Percentiles rank a stretch among this genome's conserved stretches.
Evolutionary conservation across 1,284 basidiomycete genomes (phyloP).

Genomic region (Boletus austroedulis): DNA sequence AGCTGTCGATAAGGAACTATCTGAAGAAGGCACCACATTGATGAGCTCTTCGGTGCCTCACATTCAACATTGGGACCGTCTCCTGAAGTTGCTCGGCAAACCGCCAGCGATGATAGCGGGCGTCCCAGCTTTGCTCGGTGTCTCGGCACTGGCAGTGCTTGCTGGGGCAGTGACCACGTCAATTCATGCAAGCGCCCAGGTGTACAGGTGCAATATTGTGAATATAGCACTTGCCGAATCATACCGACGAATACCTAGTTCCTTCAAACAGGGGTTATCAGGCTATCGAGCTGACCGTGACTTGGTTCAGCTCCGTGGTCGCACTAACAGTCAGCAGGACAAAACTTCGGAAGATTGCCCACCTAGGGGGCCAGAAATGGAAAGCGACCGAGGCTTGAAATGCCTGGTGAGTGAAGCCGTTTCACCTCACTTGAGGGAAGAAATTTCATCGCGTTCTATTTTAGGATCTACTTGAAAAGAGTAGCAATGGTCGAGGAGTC

Average conservation of each 20-base stretch:
- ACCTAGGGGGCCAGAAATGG: not conserved
- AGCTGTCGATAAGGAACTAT: constrained; percentile 21
- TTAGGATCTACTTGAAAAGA: not conserved
- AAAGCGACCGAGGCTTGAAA: not conserved
- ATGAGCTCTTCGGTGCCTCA: constrained; percentile 17
- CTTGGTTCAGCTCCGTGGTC: not conserved
- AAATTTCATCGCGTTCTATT: not conserved
- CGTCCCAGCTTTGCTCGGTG: constrained; percentile 19
- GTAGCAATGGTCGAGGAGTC: too few species aligned
- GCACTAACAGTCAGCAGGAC: not conserved
- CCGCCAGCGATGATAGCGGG: not conserved
- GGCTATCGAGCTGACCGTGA: not conserved
- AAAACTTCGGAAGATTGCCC: not conserved
- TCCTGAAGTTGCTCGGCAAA: constrained; percentile 6
- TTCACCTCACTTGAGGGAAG: not conserved
- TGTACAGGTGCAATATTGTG: constrained; percentile 9
- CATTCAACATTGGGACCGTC: constrained; percentile 19
- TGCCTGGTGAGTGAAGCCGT: not conserved
- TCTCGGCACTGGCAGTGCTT: constrained; percentile 18
- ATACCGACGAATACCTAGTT: constrained; percentile 6
- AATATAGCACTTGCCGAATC: too few species aligned
- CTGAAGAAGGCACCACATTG: constrained; percentile 21
- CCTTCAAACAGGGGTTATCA: not conserved
- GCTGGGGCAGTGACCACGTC: constrained; percentile 5
- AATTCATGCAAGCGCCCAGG: constrained; percentile 10